phyloP scores from a whole-genome alignment of 2,329 filamentous ascomycete species.

The Apiospora phragmitis region DNA sequence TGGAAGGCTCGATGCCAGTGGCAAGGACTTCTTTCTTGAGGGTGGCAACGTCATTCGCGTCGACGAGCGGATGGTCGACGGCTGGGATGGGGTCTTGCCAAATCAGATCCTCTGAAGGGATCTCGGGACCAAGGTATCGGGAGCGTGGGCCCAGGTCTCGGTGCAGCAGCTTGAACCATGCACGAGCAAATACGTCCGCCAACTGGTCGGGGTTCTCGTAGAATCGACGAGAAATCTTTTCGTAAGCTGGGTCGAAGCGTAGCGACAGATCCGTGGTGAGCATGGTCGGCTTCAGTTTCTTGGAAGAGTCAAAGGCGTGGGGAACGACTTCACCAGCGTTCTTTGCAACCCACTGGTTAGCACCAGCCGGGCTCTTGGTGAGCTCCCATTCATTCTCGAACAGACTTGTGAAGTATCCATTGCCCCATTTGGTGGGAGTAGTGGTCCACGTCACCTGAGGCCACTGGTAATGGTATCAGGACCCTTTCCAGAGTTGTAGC shows the following conservation, averaged over 20 bases:
- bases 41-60: constrained; percentile 58
- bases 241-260: constrained; percentile 69
- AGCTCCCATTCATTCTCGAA: constrained; percentile 80
- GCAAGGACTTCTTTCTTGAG: constrained; percentile 70
- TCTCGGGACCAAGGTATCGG: constrained; percentile 74
- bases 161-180: constrained; percentile 84
- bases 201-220: constrained; percentile 68
- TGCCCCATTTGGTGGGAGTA: constrained; percentile 77
- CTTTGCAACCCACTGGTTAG: constrained; percentile 77
- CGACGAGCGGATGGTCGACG: constrained; percentile 56
- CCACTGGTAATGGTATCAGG: constrained; percentile 73
- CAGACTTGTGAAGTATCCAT: constrained; percentile 72
- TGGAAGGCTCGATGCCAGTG: constrained; percentile 58
- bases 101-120: constrained; percentile 66
- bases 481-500: constrained; percentile 64
- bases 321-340: constrained; percentile 66
- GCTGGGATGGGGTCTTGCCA: constrained; percentile 76
- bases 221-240: constrained; percentile 74
- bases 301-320: constrained; percentile 66
- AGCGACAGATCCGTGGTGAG: constrained; percentile 74
- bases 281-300: constrained; percentile 75
- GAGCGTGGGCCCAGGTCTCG: constrained; percentile 73
- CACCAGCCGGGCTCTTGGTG: constrained; percentile 72
- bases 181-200: constrained; percentile 67
- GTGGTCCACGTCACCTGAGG: constrained; percentile 77